Percentiles rank a stretch among this genome's conserved stretches.
phyloP scores from a whole-genome alignment of 2,329 filamentous ascomycete species.

The Ceratocystis harringtonii region DNA sequence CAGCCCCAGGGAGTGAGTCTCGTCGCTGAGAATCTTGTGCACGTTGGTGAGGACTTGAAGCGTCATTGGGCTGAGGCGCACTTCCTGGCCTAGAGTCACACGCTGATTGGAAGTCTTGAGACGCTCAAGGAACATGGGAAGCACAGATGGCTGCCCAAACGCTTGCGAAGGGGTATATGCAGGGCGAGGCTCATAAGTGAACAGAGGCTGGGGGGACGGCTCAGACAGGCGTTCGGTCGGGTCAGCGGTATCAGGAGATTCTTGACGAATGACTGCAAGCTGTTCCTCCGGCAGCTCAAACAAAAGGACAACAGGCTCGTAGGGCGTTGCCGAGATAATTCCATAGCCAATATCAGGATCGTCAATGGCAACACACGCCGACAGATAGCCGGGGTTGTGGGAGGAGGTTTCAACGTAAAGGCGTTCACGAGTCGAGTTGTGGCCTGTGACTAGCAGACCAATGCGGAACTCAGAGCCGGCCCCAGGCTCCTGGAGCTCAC shows the following conservation, averaged over 20 bases:
- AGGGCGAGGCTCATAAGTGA: conserved; percentile 48
- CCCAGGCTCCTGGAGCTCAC: conserved; percentile 41
- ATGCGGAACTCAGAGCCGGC: conserved; percentile 47
- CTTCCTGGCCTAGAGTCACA: conserved; percentile 48
- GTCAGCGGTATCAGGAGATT: conserved; percentile 8
- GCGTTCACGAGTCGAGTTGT: conserved; percentile 40
- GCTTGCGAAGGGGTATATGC: conserved; percentile 47
- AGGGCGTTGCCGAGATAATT: conserved; percentile 42
- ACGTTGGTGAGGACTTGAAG: conserved; percentile 57
- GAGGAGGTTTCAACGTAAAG: conserved; percentile 39
- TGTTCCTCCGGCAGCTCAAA: conserved; percentile 45
- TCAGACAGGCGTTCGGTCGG: conserved; percentile 1
- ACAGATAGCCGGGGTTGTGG: conserved; percentile 34
- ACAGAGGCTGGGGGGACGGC: conserved; percentile 27
- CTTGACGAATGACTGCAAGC: conserved; percentile 20
- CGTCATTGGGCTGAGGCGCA: conserved; percentile 55
- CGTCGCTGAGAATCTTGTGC: conserved; percentile 54
- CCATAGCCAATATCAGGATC: conserved; percentile 52
- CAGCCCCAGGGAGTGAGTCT: conserved; percentile 52
- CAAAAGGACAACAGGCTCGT: conserved; percentile 41
- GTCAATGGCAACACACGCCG: conserved; percentile 38
- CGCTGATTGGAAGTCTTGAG: conserved; percentile 46
- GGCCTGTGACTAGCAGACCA: conserved; percentile 42
- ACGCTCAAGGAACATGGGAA: conserved; percentile 41
- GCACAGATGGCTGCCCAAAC: conserved; percentile 41